Percentiles rank a stretch among this genome's conserved stretches.
phyloP scores from a whole-genome alignment of 2,329 filamentous ascomycete species.

The Alternaria tenuissima region DNA sequence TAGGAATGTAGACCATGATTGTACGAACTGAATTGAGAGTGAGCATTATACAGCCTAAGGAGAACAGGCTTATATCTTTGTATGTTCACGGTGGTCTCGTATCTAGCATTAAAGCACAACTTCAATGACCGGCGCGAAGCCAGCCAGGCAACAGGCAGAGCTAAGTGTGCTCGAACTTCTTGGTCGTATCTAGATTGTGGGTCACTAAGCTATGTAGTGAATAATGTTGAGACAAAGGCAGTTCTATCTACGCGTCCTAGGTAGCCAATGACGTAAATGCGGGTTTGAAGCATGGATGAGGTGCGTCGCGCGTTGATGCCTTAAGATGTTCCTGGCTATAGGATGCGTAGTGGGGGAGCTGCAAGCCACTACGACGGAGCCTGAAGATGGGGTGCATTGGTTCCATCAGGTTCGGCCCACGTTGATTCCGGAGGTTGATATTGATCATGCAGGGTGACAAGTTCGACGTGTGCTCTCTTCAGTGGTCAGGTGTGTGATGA shows the following conservation, averaged over 20 bases:
- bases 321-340: neutral
- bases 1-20: conserved; percentile 11
- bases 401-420: neutral
- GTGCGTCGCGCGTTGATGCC: neutral
- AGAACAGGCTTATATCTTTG: too few relatives aligned
- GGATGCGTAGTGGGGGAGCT: conserved; percentile 1
- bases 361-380: neutral
- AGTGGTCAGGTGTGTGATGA: conserved; percentile 9
- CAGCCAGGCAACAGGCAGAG: too few relatives aligned
- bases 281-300: neutral
- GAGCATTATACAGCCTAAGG: too few relatives aligned
- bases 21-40: too few relatives aligned
- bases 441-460: conserved; percentile 4
- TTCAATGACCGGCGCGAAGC: too few relatives aligned
- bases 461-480: conserved; percentile 14
- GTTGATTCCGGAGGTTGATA: neutral
- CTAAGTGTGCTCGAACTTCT: too few relatives aligned
- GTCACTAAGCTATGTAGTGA: neutral
- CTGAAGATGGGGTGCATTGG: conserved; percentile 4
- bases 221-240: neutral
- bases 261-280: neutral
- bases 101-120: too few relatives aligned
- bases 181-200: too few relatives aligned
- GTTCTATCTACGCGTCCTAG: neutral
- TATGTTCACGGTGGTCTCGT: too few relatives aligned